Evolutionary conservation across 2,329 filamentous ascomycete genomes (phyloP).

Genomic region (Metarhizium album): DNA sequence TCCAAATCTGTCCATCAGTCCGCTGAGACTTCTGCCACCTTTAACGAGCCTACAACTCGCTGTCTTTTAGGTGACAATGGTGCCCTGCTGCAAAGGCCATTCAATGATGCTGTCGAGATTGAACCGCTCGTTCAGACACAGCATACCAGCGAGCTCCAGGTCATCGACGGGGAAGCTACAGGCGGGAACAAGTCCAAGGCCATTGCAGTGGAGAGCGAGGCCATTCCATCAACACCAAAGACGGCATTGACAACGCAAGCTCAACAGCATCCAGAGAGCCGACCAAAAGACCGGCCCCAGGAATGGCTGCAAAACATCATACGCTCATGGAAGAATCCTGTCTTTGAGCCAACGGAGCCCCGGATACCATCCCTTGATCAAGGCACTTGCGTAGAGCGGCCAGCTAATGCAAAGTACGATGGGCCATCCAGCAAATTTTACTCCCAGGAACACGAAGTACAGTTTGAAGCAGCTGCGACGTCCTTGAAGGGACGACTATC

Average conservation of each 20-base stretch:
- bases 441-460: constrained; percentile 9
- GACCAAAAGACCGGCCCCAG: constrained; percentile 13
- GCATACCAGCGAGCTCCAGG: too few relatives aligned
- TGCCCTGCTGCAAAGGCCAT: constrained; percentile 32
- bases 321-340: constrained; percentile 61
- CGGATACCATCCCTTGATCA: constrained; percentile 32
- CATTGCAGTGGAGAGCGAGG: not conserved
- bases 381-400: constrained; percentile 4
- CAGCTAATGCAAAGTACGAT: constrained; percentile 2
- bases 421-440: constrained; percentile 6
- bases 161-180: too few relatives aligned
- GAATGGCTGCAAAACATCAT: constrained; percentile 53
- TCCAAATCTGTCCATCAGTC: not conserved
- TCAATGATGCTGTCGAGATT: constrained; percentile 23
- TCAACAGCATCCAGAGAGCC: constrained; percentile 1
- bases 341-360: constrained; percentile 47
- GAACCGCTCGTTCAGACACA: not conserved
- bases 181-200: not conserved
- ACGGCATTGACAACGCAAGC: not conserved
- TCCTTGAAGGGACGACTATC: constrained; percentile 41
- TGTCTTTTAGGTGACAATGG: constrained; percentile 30
- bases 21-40: not conserved
- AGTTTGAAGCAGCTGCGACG: constrained; percentile 20
- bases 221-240: not conserved
- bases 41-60: not conserved